Percentiles rank a stretch among this genome's conserved stretches.
Conservation (phyloP, 129 eudicot genomes). For the Arctium minus region DNA sequence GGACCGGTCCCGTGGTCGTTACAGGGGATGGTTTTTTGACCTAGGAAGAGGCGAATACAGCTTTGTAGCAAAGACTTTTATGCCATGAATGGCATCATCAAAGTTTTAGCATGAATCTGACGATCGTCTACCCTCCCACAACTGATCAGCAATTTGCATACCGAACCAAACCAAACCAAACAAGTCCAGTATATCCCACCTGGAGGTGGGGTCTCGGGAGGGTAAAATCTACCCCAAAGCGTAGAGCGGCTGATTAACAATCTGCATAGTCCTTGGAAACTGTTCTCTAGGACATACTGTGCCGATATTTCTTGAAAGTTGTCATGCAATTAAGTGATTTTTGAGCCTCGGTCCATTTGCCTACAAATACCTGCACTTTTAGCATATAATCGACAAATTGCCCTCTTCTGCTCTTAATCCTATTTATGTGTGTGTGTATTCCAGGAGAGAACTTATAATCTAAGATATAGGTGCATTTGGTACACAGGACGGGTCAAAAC, state of each 20-base stretch:
- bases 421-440: too few relatives aligned
- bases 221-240: background rate
- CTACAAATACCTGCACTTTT: background rate
- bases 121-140: background rate
- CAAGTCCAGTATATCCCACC: background rate
- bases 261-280: background rate
- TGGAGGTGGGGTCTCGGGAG: background rate
- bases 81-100: background rate
- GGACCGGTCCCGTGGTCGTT: background rate
- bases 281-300: background rate
- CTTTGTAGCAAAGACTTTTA: background rate
- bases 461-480: background rate
- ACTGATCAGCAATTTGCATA: background rate
- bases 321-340: background rate
- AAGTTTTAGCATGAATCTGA: background rate
- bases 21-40: background rate
- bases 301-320: background rate
- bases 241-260: background rate
- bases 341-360: background rate
- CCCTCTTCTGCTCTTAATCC: too few relatives aligned
- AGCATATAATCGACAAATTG: background rate
- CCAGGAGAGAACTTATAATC: too few relatives aligned
- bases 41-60: background rate
- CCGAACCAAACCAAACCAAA: background rate
- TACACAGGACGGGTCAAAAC: background rate